These are phyloP conservation scores for Carex cristatella DNA, from an alignment of 176 grass and related monocot genomes.

Conservation along the genomic window DNA sequence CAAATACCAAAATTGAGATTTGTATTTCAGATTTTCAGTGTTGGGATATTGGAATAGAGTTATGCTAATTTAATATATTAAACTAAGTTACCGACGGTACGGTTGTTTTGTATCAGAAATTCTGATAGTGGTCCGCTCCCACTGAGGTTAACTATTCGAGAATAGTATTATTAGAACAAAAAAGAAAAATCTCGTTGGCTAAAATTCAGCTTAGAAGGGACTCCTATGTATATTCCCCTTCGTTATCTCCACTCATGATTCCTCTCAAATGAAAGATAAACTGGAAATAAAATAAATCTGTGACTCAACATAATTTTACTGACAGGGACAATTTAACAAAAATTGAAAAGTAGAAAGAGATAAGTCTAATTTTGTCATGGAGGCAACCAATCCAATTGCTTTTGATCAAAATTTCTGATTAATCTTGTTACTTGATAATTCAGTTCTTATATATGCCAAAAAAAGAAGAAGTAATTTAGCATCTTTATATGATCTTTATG, in stretches of 20 bases:
- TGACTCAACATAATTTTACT: neutral
- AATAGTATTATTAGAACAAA: neutral
- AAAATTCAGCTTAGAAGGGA: neutral
- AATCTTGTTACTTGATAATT: neutral
- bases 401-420: neutral
- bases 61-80: neutral
- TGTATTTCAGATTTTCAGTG: neutral
- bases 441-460: neutral
- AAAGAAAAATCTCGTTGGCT: neutral
- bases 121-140: neutral
- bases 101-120: neutral
- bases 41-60: neutral
- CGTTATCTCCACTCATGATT: neutral
- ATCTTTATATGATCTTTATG: neutral
- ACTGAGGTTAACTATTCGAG: neutral
- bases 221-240: neutral
- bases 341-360: neutral
- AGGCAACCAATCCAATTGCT: neutral
- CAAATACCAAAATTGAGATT: neutral
- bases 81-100: neutral
- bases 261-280: neutral
- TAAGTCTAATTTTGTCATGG: neutral
- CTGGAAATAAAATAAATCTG: neutral
- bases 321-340: neutral
- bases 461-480: neutral